A percentile compares a stretch with the other conserved stretches of the same genome.
phyloP scores from a whole-genome alignment of 495 filamentous ascomycete species.

The Xylaria bambusicola region DNA sequence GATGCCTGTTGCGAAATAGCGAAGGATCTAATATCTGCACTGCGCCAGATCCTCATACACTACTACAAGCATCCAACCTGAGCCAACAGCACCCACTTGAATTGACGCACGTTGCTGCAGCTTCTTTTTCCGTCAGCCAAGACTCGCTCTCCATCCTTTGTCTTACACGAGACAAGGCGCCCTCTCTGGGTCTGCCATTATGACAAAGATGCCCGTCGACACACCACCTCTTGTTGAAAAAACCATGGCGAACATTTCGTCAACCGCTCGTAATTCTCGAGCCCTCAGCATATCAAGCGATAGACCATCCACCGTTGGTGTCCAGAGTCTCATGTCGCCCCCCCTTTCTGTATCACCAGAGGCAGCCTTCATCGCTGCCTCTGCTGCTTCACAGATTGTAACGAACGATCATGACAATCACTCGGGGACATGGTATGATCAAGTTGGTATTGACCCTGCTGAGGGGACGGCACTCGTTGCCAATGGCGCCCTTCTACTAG shows the following conservation, averaged over 20 bases:
- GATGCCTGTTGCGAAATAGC: slow-evolving; percentile 7
- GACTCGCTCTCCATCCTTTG: slow-evolving; percentile 26
- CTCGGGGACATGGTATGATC: slow-evolving; percentile 63
- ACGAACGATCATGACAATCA: slow-evolving; percentile 82
- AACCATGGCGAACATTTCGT: slow-evolving; percentile 43
- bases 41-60: slow-evolving; percentile 10
- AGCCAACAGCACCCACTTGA: slow-evolving; percentile 10
- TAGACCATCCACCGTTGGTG: slow-evolving; percentile 48
- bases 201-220: slow-evolving; percentile 31
- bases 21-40: slow-evolving; percentile 17
- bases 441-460: slow-evolving; percentile 62
- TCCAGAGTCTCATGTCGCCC: slow-evolving; percentile 58
- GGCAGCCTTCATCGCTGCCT: slow-evolving; percentile 84
- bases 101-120: slow-evolving; percentile 5
- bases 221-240: slow-evolving; percentile 34
- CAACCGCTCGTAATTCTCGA: slow-evolving; percentile 37
- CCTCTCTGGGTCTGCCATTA: slow-evolving; percentile 30
- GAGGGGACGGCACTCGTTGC: slow-evolving; percentile 73
- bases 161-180: slow-evolving; percentile 24
- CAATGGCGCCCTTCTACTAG: slow-evolving; percentile 69
- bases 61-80: not conserved
- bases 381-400: slow-evolving; percentile 89
- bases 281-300: slow-evolving; percentile 60
- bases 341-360: slow-evolving; percentile 70
- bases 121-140: slow-evolving; percentile 19